Base-by-base conservation (phyloP, 176 grass and related monocot genomes). In the Eragrostis nindensis region DNA sequence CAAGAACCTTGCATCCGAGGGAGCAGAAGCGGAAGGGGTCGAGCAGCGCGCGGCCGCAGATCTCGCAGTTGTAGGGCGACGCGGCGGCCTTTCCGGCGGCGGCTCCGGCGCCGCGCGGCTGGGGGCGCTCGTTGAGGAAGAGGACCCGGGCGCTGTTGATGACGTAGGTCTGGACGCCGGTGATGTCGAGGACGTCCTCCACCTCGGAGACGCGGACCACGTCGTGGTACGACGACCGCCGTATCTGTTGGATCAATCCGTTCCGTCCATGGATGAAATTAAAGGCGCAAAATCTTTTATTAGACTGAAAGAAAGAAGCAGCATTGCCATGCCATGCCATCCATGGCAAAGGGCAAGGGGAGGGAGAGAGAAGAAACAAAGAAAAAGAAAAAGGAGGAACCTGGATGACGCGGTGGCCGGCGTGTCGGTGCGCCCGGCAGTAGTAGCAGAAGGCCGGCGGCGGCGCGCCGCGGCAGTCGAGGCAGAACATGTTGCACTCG, bases 21-120 rank as follows among this genome's bases (percentile, higher is more conserved):
- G 94, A 97, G 83, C 94, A 97, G 88, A 97, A 97, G 14, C 90
- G 88, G 62, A 97, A 97, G 2, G 95, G 91, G 88, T 98, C 92
- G 79, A 93, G 92, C 62, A 94, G 92, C 42, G 92, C 84, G 63
- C 92, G 84, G 1, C 73, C 77, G 64, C 92, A 94, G 89, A 94
- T 94, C 89, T 94, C 84, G 89, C 92, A 94, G 47, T 82, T 89
- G 92, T 94, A 88, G 1, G 84, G 76, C 5, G 87, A 88, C 0
- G 88, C 82, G 10, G 82, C 75, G 14, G 80, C 79, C 83, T 86
- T 88, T 8, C 78, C 85, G 7, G 88, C 86, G 18, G 84, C 86
- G 11, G 84, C 84, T 16, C 86, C 89, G 62, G 77, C 80, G 53
- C 89, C 89, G 15, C 92, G 89, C 21, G 89, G 89, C 87, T 94